Percentiles rank a stretch among this genome's conserved stretches.
These are phyloP conservation scores for Drechslera avenae DNA, from an alignment of 2,329 filamentous ascomycete genomes.

Conservation along the genomic window DNA sequence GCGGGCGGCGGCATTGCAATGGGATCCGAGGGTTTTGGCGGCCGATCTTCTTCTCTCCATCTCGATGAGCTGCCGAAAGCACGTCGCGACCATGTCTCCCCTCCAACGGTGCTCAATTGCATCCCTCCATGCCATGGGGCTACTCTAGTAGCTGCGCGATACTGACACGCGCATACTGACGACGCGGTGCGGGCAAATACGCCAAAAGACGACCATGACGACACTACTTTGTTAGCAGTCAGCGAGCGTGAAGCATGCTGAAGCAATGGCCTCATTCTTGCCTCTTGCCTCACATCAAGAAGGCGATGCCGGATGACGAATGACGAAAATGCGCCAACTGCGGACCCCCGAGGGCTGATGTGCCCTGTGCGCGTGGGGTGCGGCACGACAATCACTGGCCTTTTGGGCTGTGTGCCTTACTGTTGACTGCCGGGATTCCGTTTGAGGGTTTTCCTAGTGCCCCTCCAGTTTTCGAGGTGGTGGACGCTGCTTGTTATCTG, in stretches of 20 bases:
- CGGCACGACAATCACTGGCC: slow-evolving; percentile 23
- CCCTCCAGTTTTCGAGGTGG: slow-evolving; percentile 9
- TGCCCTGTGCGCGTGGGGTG: slow-evolving; percentile 33
- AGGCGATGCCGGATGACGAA: slow-evolving; percentile 17
- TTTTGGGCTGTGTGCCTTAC: slow-evolving; percentile 5
- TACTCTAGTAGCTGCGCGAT: slow-evolving; percentile 30
- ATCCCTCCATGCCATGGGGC: slow-evolving; percentile 7
- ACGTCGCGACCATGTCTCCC: slow-evolving; percentile 13
- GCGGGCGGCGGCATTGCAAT: slow-evolving; percentile 32
- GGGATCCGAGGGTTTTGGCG: slow-evolving; percentile 17
- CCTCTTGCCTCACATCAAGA: slow-evolving; percentile 32
- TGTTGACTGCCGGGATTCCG: slow-evolving; percentile 27
- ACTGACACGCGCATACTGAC: slow-evolving; percentile 40
- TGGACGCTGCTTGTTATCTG: background rate
- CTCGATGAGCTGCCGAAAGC: slow-evolving; percentile 27
- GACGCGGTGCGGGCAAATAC: slow-evolving; percentile 14
- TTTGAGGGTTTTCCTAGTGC: slow-evolving; percentile 21
- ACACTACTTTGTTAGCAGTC: slow-evolving; percentile 21
- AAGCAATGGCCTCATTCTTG: slow-evolving; percentile 50
- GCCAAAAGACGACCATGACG: slow-evolving; percentile 18
- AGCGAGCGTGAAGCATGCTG: slow-evolving; percentile 48
- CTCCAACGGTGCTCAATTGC: slow-evolving; percentile 6
- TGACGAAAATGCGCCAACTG: slow-evolving; percentile 20
- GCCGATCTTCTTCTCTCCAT: slow-evolving; percentile 29
- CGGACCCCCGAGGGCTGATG: slow-evolving; percentile 24